Evolutionary conservation across 179 eudicot species (phyloP).

Genomic region (Silene coronaria): DNA sequence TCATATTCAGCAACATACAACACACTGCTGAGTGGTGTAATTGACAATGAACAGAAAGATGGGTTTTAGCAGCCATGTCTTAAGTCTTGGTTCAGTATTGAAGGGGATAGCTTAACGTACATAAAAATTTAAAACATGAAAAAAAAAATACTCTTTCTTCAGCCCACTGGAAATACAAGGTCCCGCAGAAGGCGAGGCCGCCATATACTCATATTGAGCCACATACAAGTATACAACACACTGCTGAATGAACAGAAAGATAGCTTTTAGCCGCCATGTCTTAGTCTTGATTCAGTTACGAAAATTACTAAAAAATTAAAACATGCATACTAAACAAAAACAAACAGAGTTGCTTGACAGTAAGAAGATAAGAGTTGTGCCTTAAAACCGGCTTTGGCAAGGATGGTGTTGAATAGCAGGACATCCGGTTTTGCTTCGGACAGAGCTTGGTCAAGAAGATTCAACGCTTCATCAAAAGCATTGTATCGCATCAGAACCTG

Average conservation of each 20-base stretch:
- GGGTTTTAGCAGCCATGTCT: constrained; percentile 1
- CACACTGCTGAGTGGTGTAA: background rate
- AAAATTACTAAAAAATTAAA: background rate
- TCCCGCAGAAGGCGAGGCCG: background rate
- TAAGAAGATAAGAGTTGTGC: constrained; percentile 28
- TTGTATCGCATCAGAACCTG: constrained; percentile 57
- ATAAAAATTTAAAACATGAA: no score
- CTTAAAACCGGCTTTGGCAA: constrained; percentile 48
- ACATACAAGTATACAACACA: background rate
- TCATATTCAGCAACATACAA: no score
- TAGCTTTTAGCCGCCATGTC: background rate
- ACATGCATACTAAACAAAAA: background rate
- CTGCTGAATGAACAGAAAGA: background rate
- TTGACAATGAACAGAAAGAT: background rate
- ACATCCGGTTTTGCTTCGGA: constrained; percentile 61
- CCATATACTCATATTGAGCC: background rate
- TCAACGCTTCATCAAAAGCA: constrained; percentile 58
- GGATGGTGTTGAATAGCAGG: constrained; percentile 60
- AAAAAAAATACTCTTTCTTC: background rate
- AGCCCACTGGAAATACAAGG: background rate
- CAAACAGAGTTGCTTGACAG: background rate
- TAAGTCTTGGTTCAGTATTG: background rate
- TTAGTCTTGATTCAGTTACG: background rate
- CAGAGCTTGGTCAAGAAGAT: constrained; percentile 54
- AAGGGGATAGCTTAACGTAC: background rate